Base-by-base conservation (phyloP, 75 land plant species). In the Selaginella tamariscina region DNA sequence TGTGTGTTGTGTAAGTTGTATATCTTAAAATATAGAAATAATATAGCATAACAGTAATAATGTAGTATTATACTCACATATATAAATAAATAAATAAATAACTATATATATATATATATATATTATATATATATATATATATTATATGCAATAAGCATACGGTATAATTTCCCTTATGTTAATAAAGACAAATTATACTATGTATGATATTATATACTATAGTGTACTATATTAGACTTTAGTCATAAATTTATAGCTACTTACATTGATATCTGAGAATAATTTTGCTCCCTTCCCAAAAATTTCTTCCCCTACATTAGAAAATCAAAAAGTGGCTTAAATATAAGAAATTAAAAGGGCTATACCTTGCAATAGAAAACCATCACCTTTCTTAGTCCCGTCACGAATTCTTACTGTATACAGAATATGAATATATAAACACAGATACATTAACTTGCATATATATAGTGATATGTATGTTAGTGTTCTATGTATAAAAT, bases 11-110 rank as follows among this genome's bases (percentile, higher is more conserved):
- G n/a, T n/a, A n/a, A n/a, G n/a, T n/a, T n/a, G n/a, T n/a, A n/a
- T n/a, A n/a, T n/a, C n/a, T 30, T 32, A 1, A 67, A 24, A 11
- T 39, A 24, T 29, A 9, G 8, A 2, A 29, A 15, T 28, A 24
- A 65, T 55, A 67, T 72, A 72, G 56, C 55, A 72, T 8, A 26
- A 64, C 21, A 27, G 27, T 67, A 31, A 27, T 23, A 55, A 72
- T 59, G 65, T 64, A 29, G 29, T 15, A 55, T 26, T 31, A 26
- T 67, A 11, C 32, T 0, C 13, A 23, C 32, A 22, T 69, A n/a
- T 28, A 70, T 23, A 24, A 55, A 2, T 31, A 39, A 57, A 74
- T 13, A 39, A 39, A 39, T 39, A 39, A 39, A 39, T 39, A n/a
- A n/a, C n/a, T n/a, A n/a, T n/a, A n/a, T n/a, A n/a, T n/a, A n/a